Evolutionary conservation across 139 green algal genomes (phyloP), one percentile per base, ranked within the genome.

Genomic region (Medakamo hakoo): DNA sequence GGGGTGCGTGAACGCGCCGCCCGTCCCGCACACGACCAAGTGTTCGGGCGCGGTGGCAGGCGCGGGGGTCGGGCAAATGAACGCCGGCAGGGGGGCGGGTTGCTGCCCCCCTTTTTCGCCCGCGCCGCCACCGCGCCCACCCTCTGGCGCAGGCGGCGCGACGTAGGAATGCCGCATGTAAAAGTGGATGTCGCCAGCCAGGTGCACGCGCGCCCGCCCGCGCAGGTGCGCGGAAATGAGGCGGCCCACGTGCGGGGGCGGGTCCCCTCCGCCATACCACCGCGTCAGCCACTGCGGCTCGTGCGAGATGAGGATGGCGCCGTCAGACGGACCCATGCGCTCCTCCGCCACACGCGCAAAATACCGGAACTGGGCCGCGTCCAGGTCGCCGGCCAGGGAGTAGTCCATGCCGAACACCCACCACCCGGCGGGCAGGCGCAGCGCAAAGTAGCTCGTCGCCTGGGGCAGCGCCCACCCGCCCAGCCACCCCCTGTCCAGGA

Each of bases 401-500:
- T 92, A 73, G 76, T 95, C 88, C 32, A 93, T 70, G 9, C 80
- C 87, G 75, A 95, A 91, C 52, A 94, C 24, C 88, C 88, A 95
- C 85, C 87, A 95, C 27, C 81, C 80, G 31, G 83, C 72, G 0
- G 88, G 88, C 70, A 93, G 77, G n/a, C 59, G 63, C 59, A 95
- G 69, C 2, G 88, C 78, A 78, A 88, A 95, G 78, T 95, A 95
- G 49, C 62, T 80, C 72, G 88, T 86, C 69, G 91, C 84, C 79
- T 93, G 77, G 1, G 88, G 88, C 60, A 95, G 71, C 57, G 92
- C 73, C 87, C 87, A 95, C 24, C 88, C 88, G 0, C 88, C 88
- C 27, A 94, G 68, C 52, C 57, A 58, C 14, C 30, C 59, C 16
- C 24, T 16, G 59, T 55, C 3, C 20, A 55, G 58, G 26, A 48